Percentiles rank a stretch among this genome's conserved stretches.
Evolutionary conservation across 2,329 filamentous ascomycete genomes (phyloP).

Genomic region (Bisporella sp.): DNA sequence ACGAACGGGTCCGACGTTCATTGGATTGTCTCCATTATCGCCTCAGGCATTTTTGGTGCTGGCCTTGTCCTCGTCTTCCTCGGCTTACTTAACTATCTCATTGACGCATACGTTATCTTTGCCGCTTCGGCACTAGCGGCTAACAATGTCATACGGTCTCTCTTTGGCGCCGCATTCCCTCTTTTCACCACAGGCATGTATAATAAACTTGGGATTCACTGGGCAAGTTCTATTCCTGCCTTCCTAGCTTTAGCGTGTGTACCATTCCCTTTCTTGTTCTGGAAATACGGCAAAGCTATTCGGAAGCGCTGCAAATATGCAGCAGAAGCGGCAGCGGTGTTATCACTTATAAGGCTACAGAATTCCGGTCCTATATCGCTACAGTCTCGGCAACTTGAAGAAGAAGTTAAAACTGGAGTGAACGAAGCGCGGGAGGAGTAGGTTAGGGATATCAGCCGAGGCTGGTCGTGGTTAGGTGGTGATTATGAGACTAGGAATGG

Average conservation of each 20-base stretch:
- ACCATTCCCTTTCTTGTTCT: slow-evolving; percentile 69
- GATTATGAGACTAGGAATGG: too few relatives aligned
- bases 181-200: slow-evolving; percentile 54
- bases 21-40: slow-evolving; percentile 44
- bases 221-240: slow-evolving; percentile 65
- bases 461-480: too few relatives aligned
- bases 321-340: slow-evolving; percentile 34
- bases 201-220: slow-evolving; percentile 58
- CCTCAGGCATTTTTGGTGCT: not conserved
- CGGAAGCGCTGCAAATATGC: slow-evolving; percentile 62
- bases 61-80: slow-evolving; percentile 1
- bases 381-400: too few relatives aligned
- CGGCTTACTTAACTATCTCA: slow-evolving; percentile 53
- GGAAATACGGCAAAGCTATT: slow-evolving; percentile 59
- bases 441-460: too few relatives aligned
- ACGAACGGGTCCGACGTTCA: slow-evolving; percentile 50
- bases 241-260: slow-evolving; percentile 66
- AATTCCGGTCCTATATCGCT: too few relatives aligned
- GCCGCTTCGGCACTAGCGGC: slow-evolving; percentile 69
- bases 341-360: too few relatives aligned
- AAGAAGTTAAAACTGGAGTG: too few relatives aligned
- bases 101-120: slow-evolving; percentile 63
- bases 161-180: slow-evolving; percentile 66
- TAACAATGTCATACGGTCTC: slow-evolving; percentile 62
- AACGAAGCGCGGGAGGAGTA: too few relatives aligned